Conservation (phyloP, 257 asterid genomes). For the Solanum virginianum region DNA sequence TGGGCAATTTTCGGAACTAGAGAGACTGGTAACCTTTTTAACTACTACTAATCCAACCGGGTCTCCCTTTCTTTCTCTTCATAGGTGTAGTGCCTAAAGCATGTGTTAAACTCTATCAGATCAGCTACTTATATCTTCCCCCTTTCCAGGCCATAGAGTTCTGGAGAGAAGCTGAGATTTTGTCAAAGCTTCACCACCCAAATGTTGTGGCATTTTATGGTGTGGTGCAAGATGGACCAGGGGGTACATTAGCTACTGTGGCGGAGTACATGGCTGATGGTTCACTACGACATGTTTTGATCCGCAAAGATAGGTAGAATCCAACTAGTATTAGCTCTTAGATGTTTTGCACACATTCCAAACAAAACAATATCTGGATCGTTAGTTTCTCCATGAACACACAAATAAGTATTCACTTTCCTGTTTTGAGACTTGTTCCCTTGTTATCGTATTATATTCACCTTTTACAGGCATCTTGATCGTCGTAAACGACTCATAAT, state of each 20-base stretch:
- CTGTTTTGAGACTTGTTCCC: neutral
- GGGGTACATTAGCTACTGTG: slow-evolving; percentile 64
- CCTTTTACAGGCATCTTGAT: slow-evolving; percentile 63
- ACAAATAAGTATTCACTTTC: neutral
- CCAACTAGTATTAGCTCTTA: neutral
- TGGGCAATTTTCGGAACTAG: slow-evolving; percentile 82
- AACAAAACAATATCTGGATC: neutral
- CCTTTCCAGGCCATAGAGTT: slow-evolving; percentile 44
- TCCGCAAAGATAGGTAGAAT: slow-evolving; percentile 52
- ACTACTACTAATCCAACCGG: neutral
- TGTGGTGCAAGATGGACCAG: slow-evolving; percentile 70
- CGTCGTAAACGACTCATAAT: slow-evolving; percentile 70
- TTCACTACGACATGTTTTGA: slow-evolving; percentile 54
- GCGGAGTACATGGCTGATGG: slow-evolving; percentile 69
- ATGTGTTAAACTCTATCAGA: neutral
- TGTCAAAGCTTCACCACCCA: slow-evolving; percentile 74
- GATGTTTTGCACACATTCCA: neutral
- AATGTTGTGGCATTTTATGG: slow-evolving; percentile 73
- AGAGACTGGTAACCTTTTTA: slow-evolving; percentile 44
- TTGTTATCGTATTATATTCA: neutral
- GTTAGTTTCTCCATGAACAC: neutral
- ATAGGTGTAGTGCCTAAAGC: neutral
- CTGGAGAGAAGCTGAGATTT: slow-evolving; percentile 71
- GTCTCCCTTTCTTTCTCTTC: neutral
- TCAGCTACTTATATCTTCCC: neutral